A percentile compares a stretch with the other conserved stretches of the same genome.
Evolutionary conservation across 257 asterid species (phyloP).

Genomic region (Perilla frutescens): DNA sequence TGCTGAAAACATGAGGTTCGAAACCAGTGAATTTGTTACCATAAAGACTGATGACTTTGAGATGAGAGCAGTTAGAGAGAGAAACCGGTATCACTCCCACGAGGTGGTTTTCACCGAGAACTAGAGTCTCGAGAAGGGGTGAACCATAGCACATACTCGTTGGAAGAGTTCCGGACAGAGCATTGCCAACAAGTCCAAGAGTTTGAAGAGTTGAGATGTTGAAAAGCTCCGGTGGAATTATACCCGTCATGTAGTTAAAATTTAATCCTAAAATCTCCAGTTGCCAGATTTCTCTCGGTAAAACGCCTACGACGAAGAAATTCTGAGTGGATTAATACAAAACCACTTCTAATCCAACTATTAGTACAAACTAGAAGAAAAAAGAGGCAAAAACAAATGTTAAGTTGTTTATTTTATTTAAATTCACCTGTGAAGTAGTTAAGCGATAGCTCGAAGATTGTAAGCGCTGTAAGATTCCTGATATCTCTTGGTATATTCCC

Average conservation of each 20-base stretch:
- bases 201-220: constrained; percentile 39
- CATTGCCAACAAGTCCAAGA: background rate
- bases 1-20: background rate
- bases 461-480: constrained; percentile 23
- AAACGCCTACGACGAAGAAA: constrained; percentile 31
- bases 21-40: background rate
- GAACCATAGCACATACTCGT: background rate
- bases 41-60: background rate
- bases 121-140: constrained; percentile 15
- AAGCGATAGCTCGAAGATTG: background rate
- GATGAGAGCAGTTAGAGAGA: background rate
- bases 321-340: no score
- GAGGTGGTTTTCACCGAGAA: background rate
- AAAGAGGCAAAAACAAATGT: no score
- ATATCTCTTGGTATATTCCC: constrained; percentile 31
- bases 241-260: constrained; percentile 24
- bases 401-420: no score
- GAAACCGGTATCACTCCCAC: constrained; percentile 37
- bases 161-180: constrained; percentile 38
- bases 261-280: background rate
- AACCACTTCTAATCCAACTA: no score
- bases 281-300: constrained; percentile 42
- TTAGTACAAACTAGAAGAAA: no score
- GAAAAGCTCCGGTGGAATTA: constrained; percentile 35
- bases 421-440: constrained; percentile 26